These are phyloP conservation scores for Astrothelium macrocarpum DNA, from an alignment of 495 filamentous ascomycete genomes.

Conservation along the genomic window DNA sequence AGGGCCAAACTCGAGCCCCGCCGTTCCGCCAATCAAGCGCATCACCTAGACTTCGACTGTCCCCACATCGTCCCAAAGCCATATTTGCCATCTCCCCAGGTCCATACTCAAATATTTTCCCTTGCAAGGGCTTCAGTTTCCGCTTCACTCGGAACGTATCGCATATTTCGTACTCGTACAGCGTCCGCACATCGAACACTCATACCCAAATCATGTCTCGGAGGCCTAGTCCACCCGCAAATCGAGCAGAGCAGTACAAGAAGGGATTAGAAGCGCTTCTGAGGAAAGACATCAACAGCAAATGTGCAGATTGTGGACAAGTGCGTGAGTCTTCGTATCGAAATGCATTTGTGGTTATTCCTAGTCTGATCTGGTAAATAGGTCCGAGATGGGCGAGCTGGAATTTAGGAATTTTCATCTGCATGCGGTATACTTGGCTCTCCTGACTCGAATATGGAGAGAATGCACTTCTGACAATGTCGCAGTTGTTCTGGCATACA, in stretches of 20 bases:
- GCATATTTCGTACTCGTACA: background rate
- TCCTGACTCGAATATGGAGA: background rate
- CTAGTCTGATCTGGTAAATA: conserved; percentile 28
- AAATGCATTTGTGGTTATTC: background rate
- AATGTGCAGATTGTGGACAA: conserved; percentile 97
- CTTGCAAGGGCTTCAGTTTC: no score
- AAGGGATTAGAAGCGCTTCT: conserved; percentile 82
- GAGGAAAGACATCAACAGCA: conserved; percentile 89
- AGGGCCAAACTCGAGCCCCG: no score
- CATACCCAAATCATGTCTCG: conserved; percentile 63
- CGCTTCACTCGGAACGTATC: background rate
- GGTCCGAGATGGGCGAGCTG: conserved; percentile 98
- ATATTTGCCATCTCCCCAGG: no score
- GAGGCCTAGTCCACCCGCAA: conserved; percentile 67
- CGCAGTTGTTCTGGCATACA: conserved; percentile 81
- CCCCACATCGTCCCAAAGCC: no score
- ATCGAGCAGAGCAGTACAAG: conserved; percentile 81
- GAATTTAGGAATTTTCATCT: conserved; percentile 93
- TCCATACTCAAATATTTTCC: no score
- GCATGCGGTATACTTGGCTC: conserved; percentile 55
- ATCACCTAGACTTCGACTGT: no score
- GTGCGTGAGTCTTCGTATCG: conserved; percentile 49
- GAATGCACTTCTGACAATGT: conserved; percentile 20
- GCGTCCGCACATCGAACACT: background rate
- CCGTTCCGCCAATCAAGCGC: no score